Evolutionary conservation across 139 green algal genomes (phyloP).

Genomic region (Astrephomene gubernaculifera): DNA sequence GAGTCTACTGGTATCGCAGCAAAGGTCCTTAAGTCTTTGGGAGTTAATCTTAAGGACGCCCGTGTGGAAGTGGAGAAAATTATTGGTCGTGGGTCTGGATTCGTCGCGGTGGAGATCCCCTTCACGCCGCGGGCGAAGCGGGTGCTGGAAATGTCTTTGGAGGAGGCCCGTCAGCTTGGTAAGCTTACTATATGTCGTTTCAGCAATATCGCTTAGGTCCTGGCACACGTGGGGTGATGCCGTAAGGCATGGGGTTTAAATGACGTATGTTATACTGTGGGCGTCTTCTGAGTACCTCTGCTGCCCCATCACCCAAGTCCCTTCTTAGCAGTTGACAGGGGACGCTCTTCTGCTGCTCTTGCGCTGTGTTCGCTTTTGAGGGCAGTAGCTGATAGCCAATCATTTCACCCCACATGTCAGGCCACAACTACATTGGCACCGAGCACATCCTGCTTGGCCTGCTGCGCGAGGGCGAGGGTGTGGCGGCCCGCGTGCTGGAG

Average conservation of each 20-base stretch:
- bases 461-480: conserved; percentile 97
- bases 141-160: conserved; percentile 97
- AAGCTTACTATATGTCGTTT: too few relatives aligned
- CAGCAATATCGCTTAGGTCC: too few relatives aligned
- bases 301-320: too few relatives aligned
- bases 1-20: conserved; percentile 99
- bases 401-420: too few relatives aligned
- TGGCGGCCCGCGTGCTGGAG: conserved; percentile 97
- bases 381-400: too few relatives aligned
- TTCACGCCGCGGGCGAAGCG: conserved; percentile 99
- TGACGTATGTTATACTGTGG: too few relatives aligned
- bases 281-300: too few relatives aligned
- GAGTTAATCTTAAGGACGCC: conserved; percentile 97
- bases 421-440: conserved; percentile 99
- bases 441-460: conserved; percentile 99
- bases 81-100: conserved; percentile 96
- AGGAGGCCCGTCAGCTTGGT: conserved; percentile 98
- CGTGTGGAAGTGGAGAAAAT: conserved; percentile 99
- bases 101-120: conserved; percentile 99
- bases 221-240: too few relatives aligned
- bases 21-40: conserved; percentile 99
- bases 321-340: too few relatives aligned
- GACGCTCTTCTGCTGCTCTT: too few relatives aligned
- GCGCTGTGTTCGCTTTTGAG: too few relatives aligned
- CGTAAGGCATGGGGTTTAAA: too few relatives aligned